Conservation (phyloP, 164 flowering plant genomes). For the Macadamia integrifolia region DNA sequence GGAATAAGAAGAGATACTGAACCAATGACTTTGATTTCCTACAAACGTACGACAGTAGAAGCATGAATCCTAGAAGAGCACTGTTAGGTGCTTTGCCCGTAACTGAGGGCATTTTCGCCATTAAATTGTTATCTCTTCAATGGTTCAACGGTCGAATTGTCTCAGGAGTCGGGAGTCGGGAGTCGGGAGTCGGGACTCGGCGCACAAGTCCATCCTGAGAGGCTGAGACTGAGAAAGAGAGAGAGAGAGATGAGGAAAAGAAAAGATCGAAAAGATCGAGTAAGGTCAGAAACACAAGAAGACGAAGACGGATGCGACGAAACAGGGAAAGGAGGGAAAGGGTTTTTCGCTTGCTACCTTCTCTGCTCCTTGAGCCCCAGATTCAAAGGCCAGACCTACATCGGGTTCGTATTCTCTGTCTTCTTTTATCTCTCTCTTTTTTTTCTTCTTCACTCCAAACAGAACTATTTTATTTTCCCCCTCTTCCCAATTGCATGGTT, state of each 20-base stretch:
- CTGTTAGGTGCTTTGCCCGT: too few relatives aligned
- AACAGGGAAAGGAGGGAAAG: constrained; percentile 5
- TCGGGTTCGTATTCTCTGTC: constrained; percentile 40
- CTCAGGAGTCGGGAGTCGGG: too few relatives aligned
- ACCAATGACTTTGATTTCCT: too few relatives aligned
- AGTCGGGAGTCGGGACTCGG: too few relatives aligned
- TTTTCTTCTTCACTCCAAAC: background rate
- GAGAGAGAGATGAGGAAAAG: constrained; percentile 19
- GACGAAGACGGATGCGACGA: constrained; percentile 11
- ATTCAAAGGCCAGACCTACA: constrained; percentile 75
- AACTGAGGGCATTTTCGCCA: too few relatives aligned
- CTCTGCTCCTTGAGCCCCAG: constrained; percentile 69
- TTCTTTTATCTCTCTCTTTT: background rate
- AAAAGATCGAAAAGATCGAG: constrained; percentile 8
- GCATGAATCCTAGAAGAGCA: too few relatives aligned
- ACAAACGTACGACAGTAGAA: too few relatives aligned
- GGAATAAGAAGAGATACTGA: too few relatives aligned
- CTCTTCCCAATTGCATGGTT: background rate
- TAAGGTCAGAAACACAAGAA: background rate
- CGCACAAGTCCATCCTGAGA: too few relatives aligned
- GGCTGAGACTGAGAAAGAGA: constrained; percentile 7
- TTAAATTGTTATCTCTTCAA: too few relatives aligned
- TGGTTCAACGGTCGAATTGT: too few relatives aligned
- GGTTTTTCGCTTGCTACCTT: constrained; percentile 78
- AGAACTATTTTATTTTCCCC: background rate